These are phyloP conservation scores for Pterocarpus macrocarpus DNA, from an alignment of 306 rosid genomes.

Conservation along the genomic window DNA sequence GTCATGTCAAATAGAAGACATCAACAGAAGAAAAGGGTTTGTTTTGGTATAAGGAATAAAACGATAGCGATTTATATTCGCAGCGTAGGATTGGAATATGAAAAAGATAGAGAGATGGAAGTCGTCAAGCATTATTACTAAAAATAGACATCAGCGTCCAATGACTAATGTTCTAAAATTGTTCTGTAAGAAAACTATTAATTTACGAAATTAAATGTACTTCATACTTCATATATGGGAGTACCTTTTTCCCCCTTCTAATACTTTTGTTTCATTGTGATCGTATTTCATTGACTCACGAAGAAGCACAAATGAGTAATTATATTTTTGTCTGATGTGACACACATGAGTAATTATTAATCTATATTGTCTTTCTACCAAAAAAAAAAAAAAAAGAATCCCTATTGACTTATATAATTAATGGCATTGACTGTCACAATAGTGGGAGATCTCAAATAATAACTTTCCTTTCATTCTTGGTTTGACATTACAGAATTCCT, in stretches of 20 bases:
- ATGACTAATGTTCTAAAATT: constrained; percentile 11
- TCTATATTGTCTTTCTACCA: not conserved
- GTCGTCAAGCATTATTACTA: constrained; percentile 2
- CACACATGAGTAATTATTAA: not conserved
- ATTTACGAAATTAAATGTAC: not conserved
- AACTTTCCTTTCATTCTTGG: too few relatives aligned
- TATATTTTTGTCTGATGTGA: not conserved
- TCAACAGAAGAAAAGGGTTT: constrained; percentile 36
- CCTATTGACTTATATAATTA: too few relatives aligned
- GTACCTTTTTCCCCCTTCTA: not conserved
- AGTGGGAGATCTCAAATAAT: too few relatives aligned
- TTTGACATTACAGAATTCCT: too few relatives aligned
- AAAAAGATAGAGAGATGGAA: constrained; percentile 25
- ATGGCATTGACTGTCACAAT: too few relatives aligned
- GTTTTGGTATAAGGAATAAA: constrained; percentile 49
- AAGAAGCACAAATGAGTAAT: not conserved
- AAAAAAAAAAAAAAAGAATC: too few relatives aligned
- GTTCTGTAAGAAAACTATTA: not conserved
- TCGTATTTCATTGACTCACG: too few relatives aligned
- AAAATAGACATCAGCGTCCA: constrained; percentile 3
- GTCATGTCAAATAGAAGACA: constrained; percentile 36
- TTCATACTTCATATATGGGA: not conserved
- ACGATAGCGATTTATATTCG: constrained; percentile 32
- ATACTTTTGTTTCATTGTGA: not conserved
- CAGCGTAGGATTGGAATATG: constrained; percentile 40